A percentile compares a stretch with the other conserved stretches of the same genome.
Evolutionary conservation across 805 yeast species (phyloP).

Genomic region (Allodekkera sacchari): DNA sequence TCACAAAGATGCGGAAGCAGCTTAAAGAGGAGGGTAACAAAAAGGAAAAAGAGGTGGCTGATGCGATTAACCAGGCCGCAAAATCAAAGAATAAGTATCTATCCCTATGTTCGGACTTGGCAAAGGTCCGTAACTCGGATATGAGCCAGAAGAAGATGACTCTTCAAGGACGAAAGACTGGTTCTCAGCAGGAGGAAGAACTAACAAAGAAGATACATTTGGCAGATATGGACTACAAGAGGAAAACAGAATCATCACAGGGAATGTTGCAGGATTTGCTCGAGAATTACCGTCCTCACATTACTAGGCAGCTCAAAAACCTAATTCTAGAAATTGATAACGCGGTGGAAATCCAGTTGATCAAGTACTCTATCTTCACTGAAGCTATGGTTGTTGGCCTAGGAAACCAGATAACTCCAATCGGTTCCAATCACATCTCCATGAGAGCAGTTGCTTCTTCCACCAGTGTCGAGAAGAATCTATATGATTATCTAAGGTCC

Average conservation of each 20-base stretch:
- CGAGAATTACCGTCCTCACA: constrained; percentile 67
- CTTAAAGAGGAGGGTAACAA: constrained; percentile 76
- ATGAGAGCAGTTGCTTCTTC: constrained; percentile 71
- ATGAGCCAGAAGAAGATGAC: constrained; percentile 79
- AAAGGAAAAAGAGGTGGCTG: constrained; percentile 77
- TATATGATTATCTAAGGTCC: constrained; percentile 53
- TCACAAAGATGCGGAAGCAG: constrained; percentile 64
- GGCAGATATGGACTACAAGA: constrained; percentile 83
- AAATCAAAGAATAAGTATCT: constrained; percentile 78
- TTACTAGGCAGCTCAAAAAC: constrained; percentile 62
- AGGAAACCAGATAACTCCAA: constrained; percentile 77
- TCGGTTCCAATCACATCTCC: constrained; percentile 41
- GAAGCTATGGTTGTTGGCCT: constrained; percentile 78
- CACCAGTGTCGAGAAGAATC: constrained; percentile 76
- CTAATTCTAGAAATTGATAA: constrained; percentile 80
- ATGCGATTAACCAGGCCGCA: constrained; percentile 76
- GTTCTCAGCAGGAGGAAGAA: constrained; percentile 88
- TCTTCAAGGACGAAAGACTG: constrained; percentile 68
- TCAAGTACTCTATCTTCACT: constrained; percentile 79
- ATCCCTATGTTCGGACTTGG: constrained; percentile 79
- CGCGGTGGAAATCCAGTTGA: constrained; percentile 81
- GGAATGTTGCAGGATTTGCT: constrained; percentile 67
- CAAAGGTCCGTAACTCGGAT: constrained; percentile 65
- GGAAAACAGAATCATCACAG: constrained; percentile 64
- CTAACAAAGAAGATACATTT: constrained; percentile 66